These are phyloP conservation scores for Xylariomycetidae sp. DNA, from an alignment of 2,329 filamentous ascomycete genomes.

Conservation along the genomic window DNA sequence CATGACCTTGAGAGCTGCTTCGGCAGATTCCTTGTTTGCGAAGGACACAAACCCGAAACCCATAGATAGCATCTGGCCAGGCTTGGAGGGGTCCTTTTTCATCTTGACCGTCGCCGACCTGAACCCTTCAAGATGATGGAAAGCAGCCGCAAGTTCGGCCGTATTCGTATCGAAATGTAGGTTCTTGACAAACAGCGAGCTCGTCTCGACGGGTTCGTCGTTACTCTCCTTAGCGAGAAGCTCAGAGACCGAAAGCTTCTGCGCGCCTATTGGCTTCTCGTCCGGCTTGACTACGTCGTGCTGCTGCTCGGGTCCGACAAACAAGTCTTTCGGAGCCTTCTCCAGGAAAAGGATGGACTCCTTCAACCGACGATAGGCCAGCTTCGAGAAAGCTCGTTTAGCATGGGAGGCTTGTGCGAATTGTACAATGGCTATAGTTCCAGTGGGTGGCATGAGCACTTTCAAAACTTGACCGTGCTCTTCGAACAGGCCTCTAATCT, in stretches of 20 bases:
- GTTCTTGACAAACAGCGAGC: constrained; percentile 90
- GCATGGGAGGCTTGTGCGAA: constrained; percentile 75
- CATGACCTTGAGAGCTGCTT: constrained; percentile 77
- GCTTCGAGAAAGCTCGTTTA: constrained; percentile 72
- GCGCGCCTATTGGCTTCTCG: constrained; percentile 33
- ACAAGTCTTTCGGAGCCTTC: constrained; percentile 82
- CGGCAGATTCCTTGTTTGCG: constrained; percentile 67
- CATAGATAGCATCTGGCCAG: constrained; percentile 86
- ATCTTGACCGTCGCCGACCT: constrained; percentile 87
- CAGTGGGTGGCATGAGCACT: constrained; percentile 86
- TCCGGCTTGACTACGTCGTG: constrained; percentile 15
- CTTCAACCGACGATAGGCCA: constrained; percentile 87
- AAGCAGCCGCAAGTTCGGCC: constrained; percentile 66
- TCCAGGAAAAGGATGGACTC: constrained; percentile 90
- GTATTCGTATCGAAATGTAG: constrained; percentile 87
- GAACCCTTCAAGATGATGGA: constrained; percentile 80
- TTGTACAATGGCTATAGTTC: constrained; percentile 90
- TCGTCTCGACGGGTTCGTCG: constrained; percentile 54
- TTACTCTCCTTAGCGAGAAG: constrained; percentile 46
- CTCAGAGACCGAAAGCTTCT: constrained; percentile 64
- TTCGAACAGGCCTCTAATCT: constrained; percentile 75
- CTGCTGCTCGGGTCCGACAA: constrained; percentile 36
- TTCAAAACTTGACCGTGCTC: constrained; percentile 76
- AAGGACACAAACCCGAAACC: constrained; percentile 96
- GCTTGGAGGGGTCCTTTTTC: constrained; percentile 85